Evolutionary conservation across 208 protist species (phyloP).

Genomic region (Trichomonas gallinae): DNA sequence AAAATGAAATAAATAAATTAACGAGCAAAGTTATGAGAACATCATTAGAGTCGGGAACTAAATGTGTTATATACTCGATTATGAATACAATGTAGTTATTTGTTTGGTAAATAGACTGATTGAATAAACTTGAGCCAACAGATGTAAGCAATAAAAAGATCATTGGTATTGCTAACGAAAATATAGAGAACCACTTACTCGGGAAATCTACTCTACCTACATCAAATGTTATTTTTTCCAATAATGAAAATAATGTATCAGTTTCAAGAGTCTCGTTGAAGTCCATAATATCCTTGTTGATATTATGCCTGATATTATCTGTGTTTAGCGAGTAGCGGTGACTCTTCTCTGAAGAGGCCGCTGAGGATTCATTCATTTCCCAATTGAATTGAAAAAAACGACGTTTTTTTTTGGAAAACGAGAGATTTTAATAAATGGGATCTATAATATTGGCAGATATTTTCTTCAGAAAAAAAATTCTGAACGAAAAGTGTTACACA

Average conservation of each 20-base stretch:
- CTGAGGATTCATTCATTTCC: neutral
- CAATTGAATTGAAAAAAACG: no score
- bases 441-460: no score
- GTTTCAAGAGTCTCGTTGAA: neutral
- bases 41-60: neutral
- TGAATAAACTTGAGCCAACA: neutral
- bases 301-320: neutral
- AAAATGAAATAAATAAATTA: neutral
- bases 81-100: neutral
- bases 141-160: neutral
- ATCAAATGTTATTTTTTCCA: neutral
- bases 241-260: neutral
- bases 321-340: neutral
- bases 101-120: neutral
- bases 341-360: neutral
- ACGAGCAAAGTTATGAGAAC: neutral
- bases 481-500: no score
- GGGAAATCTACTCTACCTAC: neutral
- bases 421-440: no score
- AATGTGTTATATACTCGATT: neutral
- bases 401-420: no score
- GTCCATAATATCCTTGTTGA: neutral
- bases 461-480: no score
- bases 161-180: neutral
- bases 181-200: neutral